A percentile compares a stretch with the other conserved stretches of the same genome.
Conservation (phyloP, 2,329 filamentous ascomycete species). For the Fonsecaea multimorphosa region DNA sequence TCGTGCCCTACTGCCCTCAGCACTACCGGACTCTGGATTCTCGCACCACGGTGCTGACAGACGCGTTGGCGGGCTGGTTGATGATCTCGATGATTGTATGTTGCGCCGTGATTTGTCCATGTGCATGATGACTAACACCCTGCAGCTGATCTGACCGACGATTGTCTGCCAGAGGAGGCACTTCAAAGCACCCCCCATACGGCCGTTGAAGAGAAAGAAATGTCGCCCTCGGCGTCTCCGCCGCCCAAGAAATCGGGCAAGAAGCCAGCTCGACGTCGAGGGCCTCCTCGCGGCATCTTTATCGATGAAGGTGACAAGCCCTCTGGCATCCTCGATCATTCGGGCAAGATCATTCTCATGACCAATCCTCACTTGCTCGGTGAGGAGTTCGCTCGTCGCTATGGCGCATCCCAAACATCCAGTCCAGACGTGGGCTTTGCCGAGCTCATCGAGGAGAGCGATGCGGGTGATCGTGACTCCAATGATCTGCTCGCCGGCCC, state of each 20-base stretch:
- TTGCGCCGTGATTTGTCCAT: constrained; percentile 23
- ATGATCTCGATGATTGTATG: constrained; percentile 37
- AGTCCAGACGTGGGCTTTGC: constrained; percentile 38
- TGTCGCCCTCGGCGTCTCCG: constrained; percentile 23
- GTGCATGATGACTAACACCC: constrained; percentile 32
- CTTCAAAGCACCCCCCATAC: constrained; percentile 64
- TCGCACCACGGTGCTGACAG: constrained; percentile 17
- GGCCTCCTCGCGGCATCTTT: constrained; percentile 56
- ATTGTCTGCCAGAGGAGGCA: constrained; percentile 53
- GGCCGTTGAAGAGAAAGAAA: constrained; percentile 12
- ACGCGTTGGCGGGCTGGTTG: constrained; percentile 22
- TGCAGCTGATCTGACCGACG: constrained; percentile 38
- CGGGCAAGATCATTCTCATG: constrained; percentile 56
- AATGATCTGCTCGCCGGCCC: constrained; percentile 42
- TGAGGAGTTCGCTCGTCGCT: constrained; percentile 49
- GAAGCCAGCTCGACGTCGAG: constrained; percentile 51
- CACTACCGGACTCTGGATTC: constrained; percentile 32
- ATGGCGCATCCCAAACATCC: constrained; percentile 36
- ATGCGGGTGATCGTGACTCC: constrained; percentile 45
- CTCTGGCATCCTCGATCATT: constrained; percentile 55
- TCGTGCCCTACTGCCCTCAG: constrained; percentile 39
- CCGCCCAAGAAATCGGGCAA: constrained; percentile 41
- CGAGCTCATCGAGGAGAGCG: constrained; percentile 49
- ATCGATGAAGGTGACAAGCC: constrained; percentile 56
- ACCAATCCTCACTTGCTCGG: constrained; percentile 48